phyloP scores from a whole-genome alignment of 805 yeast genomes.

The Starmerella vaccinii region DNA sequence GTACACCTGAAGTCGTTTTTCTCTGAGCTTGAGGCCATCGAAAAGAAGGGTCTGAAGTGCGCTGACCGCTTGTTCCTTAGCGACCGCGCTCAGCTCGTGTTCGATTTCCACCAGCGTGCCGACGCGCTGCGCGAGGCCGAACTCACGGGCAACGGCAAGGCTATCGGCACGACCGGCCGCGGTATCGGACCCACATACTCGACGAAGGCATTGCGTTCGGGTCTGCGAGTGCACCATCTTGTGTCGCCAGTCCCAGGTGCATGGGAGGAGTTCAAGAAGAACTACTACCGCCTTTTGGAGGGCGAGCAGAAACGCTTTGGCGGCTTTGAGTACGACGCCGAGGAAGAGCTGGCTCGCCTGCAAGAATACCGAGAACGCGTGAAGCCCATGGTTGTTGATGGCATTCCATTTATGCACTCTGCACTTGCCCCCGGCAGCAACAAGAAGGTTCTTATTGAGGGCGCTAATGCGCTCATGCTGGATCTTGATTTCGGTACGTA shows the following conservation, averaged over 20 bases:
- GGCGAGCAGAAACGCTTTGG: slow-evolving; percentile 88
- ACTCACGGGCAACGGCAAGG: slow-evolving; percentile 64
- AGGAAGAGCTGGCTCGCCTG: slow-evolving; percentile 68
- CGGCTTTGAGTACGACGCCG: slow-evolving; percentile 65
- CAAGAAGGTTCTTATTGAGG: slow-evolving; percentile 87
- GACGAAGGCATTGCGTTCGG: slow-evolving; percentile 93
- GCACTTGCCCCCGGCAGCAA: slow-evolving; percentile 51
- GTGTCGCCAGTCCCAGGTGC: slow-evolving; percentile 81
- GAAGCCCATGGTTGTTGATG: slow-evolving; percentile 88
- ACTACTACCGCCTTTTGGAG: slow-evolving; percentile 64
- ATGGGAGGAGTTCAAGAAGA: slow-evolving; percentile 80
- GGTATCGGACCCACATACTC: slow-evolving; percentile 99
- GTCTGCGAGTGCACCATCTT: slow-evolving; percentile 91
- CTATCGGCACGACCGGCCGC: slow-evolving; percentile 96
- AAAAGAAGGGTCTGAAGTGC: slow-evolving; percentile 66
- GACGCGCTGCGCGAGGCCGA: slow-evolving; percentile 93
- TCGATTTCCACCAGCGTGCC: slow-evolving; percentile 95
- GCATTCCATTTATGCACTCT: slow-evolving; percentile 63
- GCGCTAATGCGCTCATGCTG: slow-evolving; percentile 96
- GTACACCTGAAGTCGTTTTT: slow-evolving; percentile 90
- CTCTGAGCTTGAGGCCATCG: slow-evolving; percentile 70
- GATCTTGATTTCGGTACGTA: slow-evolving; percentile 97
- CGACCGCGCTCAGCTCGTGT: slow-evolving; percentile 90
- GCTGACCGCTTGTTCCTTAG: slow-evolving; percentile 73
- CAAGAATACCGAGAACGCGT: slow-evolving; percentile 61